Evolutionary conservation across 306 rosid species (phyloP), one percentile per base, ranked within the genome.

Genomic region (Neltuma alba): DNA sequence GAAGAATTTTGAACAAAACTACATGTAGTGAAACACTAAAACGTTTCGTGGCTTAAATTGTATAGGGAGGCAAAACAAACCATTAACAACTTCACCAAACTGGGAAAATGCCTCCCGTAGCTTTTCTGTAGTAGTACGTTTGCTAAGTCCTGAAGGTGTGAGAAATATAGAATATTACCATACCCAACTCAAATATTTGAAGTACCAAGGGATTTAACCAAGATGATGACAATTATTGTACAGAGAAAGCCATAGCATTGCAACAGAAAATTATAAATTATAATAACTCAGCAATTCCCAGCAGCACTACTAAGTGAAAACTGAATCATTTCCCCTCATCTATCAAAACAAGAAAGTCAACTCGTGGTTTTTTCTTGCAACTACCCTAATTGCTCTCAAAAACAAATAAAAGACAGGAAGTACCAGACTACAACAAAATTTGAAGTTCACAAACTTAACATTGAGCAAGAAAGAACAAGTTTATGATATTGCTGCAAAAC

Each of bases 51-150:
- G 54, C 21, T 52, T 20, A 42, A 78, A 37, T 33, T 37, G 54
- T 28, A 20, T 6, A 18, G 38, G 33, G 48, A 37, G 60, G 21
- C 27, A 70, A 27, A 66, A 72, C 80, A 62, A 81, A 95, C 99
- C 98, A 62, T 88, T 85, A 58, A 87, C 89, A 41, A 95, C 92
- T 89, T 91, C 93, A 73, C 99, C 99, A 85, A 95, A 95, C 75
- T 89, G 76, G 45, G 97, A 23, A 80, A 95, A 95, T 74, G 91
- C 88, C 75, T 91, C 97, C 3, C 72, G 81, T 36, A 95, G 87
- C 55, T 57, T 85, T 80, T 95, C 98, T 25, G 97, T 77, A 10
- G 98, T 91, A 33, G 99, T 93, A 7, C 98, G 92, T 73, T 95
- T 95, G 86, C 91, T 89, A 78, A 92, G 99, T 72, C 99, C 98